Conservation (phyloP, 2,329 filamentous ascomycete genomes). For the Aspergillus ochraceoroseus region DNA sequence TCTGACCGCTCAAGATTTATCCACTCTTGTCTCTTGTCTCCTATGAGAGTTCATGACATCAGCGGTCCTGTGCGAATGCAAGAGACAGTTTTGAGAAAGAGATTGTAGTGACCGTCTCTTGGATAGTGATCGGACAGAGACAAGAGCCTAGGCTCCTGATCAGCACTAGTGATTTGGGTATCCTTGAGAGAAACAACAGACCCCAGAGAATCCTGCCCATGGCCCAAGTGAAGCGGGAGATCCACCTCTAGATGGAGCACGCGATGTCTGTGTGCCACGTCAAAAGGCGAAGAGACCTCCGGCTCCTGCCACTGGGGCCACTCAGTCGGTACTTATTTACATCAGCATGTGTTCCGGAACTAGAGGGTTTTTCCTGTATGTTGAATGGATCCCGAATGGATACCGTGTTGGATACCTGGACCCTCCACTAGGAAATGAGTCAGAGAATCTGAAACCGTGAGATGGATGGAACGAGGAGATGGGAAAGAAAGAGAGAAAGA, state of each 20-base stretch:
- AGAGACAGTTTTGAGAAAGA: slow-evolving; percentile 7
- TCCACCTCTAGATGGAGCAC: slow-evolving; percentile 17
- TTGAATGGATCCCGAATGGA: neutral
- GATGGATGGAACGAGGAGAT: neutral
- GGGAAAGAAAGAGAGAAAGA: neutral
- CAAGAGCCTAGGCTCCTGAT: too few relatives aligned
- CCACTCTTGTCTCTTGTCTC: slow-evolving; percentile 11
- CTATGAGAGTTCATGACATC: slow-evolving; percentile 1
- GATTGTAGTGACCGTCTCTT: neutral
- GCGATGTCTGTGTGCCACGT: slow-evolving; percentile 25
- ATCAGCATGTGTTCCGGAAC: neutral
- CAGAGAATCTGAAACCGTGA: slow-evolving; percentile 1
- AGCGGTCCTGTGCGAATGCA: slow-evolving; percentile 3
- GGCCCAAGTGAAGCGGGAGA: slow-evolving; percentile 22
- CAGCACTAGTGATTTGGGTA: slow-evolving; percentile 9
- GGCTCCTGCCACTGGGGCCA: slow-evolving; percentile 15
- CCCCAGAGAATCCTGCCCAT: slow-evolving; percentile 2
- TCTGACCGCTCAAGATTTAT: slow-evolving; percentile 22
- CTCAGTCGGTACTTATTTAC: slow-evolving; percentile 11
- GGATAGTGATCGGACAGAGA: neutral
- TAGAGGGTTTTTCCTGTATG: too few relatives aligned
- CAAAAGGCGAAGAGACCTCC: slow-evolving; percentile 12
- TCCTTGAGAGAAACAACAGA: slow-evolving; percentile 1
- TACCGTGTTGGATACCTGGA: neutral
- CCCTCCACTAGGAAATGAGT: slow-evolving; percentile 5